Conservation (phyloP, 1,139 yeast species). For the Suhomyces chickasaworum region DNA sequence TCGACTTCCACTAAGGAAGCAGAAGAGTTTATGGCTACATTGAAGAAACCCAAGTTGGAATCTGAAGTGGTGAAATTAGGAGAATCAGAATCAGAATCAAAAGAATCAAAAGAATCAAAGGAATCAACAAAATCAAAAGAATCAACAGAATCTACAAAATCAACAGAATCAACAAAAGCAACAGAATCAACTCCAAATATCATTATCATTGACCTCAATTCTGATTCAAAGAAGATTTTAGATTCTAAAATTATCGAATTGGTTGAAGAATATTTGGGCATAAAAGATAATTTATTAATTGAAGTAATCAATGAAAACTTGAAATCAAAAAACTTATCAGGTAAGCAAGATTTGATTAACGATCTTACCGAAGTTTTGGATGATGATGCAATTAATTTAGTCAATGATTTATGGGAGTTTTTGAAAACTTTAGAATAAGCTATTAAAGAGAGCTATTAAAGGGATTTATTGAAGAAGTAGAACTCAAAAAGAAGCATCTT, state of each 20-base stretch:
- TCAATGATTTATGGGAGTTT: constrained; percentile 34
- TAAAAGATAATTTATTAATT: constrained; percentile 51
- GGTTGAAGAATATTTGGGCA: constrained; percentile 55
- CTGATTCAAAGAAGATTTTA: constrained; percentile 22
- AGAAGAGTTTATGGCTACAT: constrained; percentile 21
- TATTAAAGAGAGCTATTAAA: too few species aligned
- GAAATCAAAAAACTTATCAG: constrained; percentile 29
- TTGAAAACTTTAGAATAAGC: neutral
- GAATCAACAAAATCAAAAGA: too few species aligned
- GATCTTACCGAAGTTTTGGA: constrained; percentile 57
- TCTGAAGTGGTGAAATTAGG: neutral
- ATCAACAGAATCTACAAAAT: too few species aligned
- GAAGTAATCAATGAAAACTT: constrained; percentile 45
- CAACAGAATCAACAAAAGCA: too few species aligned
- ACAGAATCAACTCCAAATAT: neutral
- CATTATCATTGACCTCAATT: constrained; percentile 18
- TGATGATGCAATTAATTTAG: constrained; percentile 54
- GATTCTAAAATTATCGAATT: constrained; percentile 39
- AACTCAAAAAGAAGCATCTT: neutral
- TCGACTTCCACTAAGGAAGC: constrained; percentile 18
- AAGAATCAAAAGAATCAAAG: too few species aligned
- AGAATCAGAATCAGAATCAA: too few species aligned
- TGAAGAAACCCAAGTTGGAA: constrained; percentile 11
- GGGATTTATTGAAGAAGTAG: neutral
- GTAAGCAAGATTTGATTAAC: constrained; percentile 34